Conservation (phyloP, 345 rosid genomes). For the Brassica nigra region DNA sequence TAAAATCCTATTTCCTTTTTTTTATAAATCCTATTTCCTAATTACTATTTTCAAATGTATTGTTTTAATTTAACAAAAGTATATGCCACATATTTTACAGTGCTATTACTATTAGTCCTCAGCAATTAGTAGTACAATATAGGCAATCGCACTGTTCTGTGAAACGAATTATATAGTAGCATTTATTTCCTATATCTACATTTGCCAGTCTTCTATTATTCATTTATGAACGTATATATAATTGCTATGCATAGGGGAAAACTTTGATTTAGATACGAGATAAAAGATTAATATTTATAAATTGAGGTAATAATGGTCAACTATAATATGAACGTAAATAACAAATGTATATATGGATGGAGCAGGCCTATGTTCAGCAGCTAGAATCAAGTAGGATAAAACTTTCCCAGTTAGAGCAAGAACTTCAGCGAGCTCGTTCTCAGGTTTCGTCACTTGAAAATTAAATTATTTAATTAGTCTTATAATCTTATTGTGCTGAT, state of each 20-base stretch:
- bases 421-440: constrained; percentile 91
- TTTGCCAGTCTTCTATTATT: neutral
- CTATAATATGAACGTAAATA: neutral
- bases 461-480: neutral
- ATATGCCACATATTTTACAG: neutral
- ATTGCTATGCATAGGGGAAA: neutral
- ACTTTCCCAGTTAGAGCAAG: constrained; percentile 89
- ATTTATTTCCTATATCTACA: neutral
- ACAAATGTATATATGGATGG: constrained; percentile 25
- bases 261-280: neutral
- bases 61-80: neutral
- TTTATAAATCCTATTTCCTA: neutral
- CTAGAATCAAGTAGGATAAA: constrained; percentile 90
- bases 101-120: neutral
- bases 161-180: neutral
- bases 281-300: neutral
- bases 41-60: neutral
- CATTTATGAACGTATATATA: neutral
- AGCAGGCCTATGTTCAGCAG: constrained; percentile 96
- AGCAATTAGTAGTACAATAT: no score
- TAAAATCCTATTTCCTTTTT: neutral
- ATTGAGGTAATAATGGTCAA: neutral
- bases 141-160: neutral
- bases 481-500: constrained; percentile 3
- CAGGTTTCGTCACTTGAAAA: constrained; percentile 52